Conservation (phyloP, 2,329 filamentous ascomycete species). For the Zymoseptoria brevis region DNA sequence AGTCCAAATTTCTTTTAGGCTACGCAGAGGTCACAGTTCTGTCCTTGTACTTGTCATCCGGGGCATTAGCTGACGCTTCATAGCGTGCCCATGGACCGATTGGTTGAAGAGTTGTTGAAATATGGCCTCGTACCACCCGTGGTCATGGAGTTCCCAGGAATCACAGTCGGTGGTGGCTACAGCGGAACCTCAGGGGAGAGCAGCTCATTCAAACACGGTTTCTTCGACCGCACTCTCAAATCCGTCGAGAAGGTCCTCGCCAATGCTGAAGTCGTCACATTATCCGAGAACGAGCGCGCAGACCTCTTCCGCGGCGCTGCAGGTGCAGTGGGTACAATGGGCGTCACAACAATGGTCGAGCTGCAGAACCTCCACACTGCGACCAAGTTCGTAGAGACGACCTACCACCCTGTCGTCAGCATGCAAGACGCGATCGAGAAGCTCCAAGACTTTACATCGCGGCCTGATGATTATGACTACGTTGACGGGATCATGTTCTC, state of each 20-base stretch:
- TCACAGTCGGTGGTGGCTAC: constrained; percentile 61
- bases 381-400: constrained; percentile 42
- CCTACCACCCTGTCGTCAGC: constrained; percentile 38
- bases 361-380: constrained; percentile 38
- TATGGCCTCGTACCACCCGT: constrained; percentile 55
- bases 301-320: constrained; percentile 60
- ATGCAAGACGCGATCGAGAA: constrained; percentile 37
- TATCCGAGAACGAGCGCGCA: constrained; percentile 46
- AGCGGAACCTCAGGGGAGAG: constrained; percentile 50
- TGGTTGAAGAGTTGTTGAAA: constrained; percentile 51
- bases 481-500: constrained; percentile 46
- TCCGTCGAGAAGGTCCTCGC: constrained; percentile 59
- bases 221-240: constrained; percentile 55
- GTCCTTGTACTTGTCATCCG: too few species aligned
- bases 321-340: constrained; percentile 58
- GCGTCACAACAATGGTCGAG: constrained; percentile 54
- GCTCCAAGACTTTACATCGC: constrained; percentile 31
- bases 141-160: constrained; percentile 66
- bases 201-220: constrained; percentile 60
- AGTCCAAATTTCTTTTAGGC: too few species aligned
- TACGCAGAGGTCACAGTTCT: too few species aligned
- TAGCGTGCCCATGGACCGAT: constrained; percentile 54
- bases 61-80: too few species aligned
- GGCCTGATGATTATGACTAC: constrained; percentile 39
- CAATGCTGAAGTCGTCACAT: constrained; percentile 49